Conservation (phyloP, 192 early-diverging fungal species). For the Jimgerdemannia lactiflua region DNA sequence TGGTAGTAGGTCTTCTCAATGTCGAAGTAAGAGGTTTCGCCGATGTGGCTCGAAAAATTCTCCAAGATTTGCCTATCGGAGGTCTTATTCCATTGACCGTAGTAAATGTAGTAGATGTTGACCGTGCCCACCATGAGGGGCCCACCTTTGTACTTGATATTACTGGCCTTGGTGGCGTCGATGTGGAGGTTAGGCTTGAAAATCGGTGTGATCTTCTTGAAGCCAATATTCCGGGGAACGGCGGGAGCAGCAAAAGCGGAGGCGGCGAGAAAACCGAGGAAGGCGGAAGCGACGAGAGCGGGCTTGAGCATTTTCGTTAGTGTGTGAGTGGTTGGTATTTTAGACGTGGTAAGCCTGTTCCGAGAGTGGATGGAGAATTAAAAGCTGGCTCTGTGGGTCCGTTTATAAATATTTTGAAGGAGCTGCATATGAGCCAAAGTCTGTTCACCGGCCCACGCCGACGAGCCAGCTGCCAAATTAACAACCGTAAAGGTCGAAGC, state of each 20-base stretch:
- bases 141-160: constrained; percentile 13
- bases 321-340: not conserved
- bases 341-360: no score
- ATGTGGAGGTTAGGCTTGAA: not conserved
- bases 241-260: not conserved
- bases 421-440: no score
- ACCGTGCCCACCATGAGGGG: constrained; percentile 10
- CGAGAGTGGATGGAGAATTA: no score
- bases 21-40: constrained; percentile 11
- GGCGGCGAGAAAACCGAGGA: not conserved
- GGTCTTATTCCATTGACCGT: constrained; percentile 9
- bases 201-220: not conserved
- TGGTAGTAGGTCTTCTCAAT: constrained; percentile 22
- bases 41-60: not conserved
- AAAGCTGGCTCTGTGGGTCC: no score
- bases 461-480: no score
- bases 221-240: not conserved
- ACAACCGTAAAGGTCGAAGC: no score
- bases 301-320: not conserved
- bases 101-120: constrained; percentile 17
- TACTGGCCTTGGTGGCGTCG: not conserved
- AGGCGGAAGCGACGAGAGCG: not conserved
- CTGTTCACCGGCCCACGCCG: no score
- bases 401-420: no score
- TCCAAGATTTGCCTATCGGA: constrained; percentile 10